These are phyloP conservation scores for Solanum aculeatissimum DNA, from an alignment of 305 asterid genomes.

Conservation along the genomic window DNA sequence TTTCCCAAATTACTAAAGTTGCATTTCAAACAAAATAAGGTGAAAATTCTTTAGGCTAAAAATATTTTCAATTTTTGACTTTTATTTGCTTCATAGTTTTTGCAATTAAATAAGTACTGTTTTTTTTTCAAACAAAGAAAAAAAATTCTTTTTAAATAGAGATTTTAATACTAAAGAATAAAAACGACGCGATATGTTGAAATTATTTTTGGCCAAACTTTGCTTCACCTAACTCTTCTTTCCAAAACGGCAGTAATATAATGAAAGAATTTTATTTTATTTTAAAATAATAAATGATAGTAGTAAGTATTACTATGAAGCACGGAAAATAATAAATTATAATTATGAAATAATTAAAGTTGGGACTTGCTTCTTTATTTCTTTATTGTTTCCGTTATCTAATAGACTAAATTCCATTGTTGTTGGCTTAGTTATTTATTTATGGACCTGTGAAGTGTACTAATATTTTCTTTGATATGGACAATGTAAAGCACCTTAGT, in stretches of 20 bases:
- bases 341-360: slow-evolving; percentile 9
- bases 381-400: background rate
- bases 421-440: background rate
- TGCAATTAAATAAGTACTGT: background rate
- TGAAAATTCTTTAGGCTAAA: background rate
- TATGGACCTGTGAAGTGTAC: background rate
- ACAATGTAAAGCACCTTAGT: background rate
- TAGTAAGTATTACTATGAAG: background rate
- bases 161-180: background rate
- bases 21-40: background rate
- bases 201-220: background rate
- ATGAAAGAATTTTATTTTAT: background rate
- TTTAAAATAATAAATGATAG: background rate
- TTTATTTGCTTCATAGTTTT: background rate
- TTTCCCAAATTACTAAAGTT: background rate
- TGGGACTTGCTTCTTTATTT: slow-evolving; percentile 2
- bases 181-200: background rate
- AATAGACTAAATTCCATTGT: background rate
- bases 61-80: background rate
- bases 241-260: background rate
- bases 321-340: background rate
- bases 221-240: background rate
- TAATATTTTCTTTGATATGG: background rate
- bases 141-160: no score
- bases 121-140: background rate